A percentile compares a stretch with the other conserved stretches of the same genome.
Conservation (phyloP, 352 stramenopile genomes). For the Phytophthora aleatoria region DNA sequence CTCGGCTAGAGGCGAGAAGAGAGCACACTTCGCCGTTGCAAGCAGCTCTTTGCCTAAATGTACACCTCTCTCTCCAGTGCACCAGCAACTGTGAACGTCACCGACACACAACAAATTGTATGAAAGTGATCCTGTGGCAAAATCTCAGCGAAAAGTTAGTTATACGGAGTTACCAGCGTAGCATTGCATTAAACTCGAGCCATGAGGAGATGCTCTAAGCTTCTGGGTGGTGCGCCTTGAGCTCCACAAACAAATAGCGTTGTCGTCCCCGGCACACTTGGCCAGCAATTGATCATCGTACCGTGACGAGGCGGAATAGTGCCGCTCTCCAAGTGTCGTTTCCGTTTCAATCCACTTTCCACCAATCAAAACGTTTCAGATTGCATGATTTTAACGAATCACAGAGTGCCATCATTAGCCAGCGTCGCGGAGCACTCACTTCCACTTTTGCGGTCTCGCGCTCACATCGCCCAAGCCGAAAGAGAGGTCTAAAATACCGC, state of each 20-base stretch:
- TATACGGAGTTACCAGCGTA: background rate
- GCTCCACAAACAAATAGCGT: constrained; percentile 13
- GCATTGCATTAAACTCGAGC: constrained; percentile 7
- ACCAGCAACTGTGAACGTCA: background rate
- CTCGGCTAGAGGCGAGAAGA: constrained; percentile 8
- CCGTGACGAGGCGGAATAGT: constrained; percentile 10
- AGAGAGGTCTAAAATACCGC: constrained; percentile 15
- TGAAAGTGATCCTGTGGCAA: constrained; percentile 1
- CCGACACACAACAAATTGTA: background rate
- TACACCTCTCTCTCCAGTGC: background rate
- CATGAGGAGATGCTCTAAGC: background rate
- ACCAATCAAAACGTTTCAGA: constrained; percentile 17
- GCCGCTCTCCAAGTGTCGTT: constrained; percentile 19
- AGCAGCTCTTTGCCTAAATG: background rate
- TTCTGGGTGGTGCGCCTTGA: too few species aligned
- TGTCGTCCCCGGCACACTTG: constrained; percentile 15
- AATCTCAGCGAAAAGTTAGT: background rate
- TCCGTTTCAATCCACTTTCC: constrained; percentile 28
- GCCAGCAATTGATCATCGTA: constrained; percentile 2
- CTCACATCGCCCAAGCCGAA: constrained; percentile 20
- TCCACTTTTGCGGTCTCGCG: constrained; percentile 44
- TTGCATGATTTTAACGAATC: constrained; percentile 29
- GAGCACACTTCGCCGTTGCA: constrained; percentile 19
- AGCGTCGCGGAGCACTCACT: constrained; percentile 31
- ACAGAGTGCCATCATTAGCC: background rate